Percentiles rank a stretch among this genome's conserved stretches.
Evolutionary conservation across 805 yeast species (phyloP).

Genomic region (Candida tammaniensis): DNA sequence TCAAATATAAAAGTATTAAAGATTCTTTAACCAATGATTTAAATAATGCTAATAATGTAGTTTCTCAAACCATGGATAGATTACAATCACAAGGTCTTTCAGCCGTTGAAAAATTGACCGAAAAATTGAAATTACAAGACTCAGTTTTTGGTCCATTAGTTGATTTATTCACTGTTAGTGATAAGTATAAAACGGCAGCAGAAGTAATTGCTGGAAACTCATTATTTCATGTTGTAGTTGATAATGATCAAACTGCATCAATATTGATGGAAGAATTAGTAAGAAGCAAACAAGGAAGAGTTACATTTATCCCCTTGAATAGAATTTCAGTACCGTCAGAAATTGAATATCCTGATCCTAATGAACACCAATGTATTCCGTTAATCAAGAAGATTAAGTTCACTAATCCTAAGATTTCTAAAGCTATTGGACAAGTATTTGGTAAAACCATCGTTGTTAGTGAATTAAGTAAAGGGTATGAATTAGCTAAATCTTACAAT

Average conservation of each 20-base stretch:
- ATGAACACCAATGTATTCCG: constrained; percentile 65
- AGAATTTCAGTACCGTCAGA: constrained; percentile 38
- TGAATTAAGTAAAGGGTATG: constrained; percentile 65
- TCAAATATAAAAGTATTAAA: constrained; percentile 54
- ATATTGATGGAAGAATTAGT: constrained; percentile 72
- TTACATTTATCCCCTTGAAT: constrained; percentile 88
- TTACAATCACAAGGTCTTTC: constrained; percentile 65
- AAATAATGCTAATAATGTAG: constrained; percentile 53
- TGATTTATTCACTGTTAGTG: constrained; percentile 76
- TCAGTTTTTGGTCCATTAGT: constrained; percentile 81
- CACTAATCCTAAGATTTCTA: constrained; percentile 49
- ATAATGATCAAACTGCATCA: constrained; percentile 80
- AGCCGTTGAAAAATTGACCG: constrained; percentile 63
- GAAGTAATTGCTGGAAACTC: constrained; percentile 89
- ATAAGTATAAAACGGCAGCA: constrained; percentile 78
- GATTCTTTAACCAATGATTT: constrained; percentile 57
- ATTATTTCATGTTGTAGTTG: constrained; percentile 86
- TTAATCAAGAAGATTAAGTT: constrained; percentile 70
- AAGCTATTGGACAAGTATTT: constrained; percentile 76
- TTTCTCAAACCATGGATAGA: constrained; percentile 74
- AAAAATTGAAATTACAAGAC: constrained; percentile 52
- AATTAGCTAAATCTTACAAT: constrained; percentile 56
- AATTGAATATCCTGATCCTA: constrained; percentile 55
- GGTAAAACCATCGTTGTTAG: constrained; percentile 77
- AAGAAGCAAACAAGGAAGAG: constrained; percentile 73